Evolutionary conservation across 257 asterid genomes (phyloP).

Genomic region (Ligustrum vulgare): DNA sequence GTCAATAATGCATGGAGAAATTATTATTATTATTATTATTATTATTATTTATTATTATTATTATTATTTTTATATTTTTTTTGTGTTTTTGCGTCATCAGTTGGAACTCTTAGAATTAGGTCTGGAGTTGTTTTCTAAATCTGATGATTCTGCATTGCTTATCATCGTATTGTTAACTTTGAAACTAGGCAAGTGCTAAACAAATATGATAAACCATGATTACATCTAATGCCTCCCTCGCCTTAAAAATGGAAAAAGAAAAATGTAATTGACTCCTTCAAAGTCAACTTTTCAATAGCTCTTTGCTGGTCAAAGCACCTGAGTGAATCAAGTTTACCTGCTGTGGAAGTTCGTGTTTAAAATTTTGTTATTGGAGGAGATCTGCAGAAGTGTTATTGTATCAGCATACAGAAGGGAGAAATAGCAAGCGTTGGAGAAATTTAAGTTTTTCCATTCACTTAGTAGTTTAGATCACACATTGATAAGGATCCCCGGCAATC

Average conservation of each 20-base stretch:
- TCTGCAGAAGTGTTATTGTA: neutral
- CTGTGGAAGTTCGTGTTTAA: neutral
- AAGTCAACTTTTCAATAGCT: neutral
- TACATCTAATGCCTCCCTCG: neutral
- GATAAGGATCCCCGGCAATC: neutral
- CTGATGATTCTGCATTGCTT: conserved; percentile 5
- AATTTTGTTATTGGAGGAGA: neutral
- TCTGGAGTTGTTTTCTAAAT: conserved; percentile 3
- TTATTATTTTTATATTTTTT: no score
- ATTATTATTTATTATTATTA: no score
- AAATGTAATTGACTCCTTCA: neutral
- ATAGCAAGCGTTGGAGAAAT: neutral
- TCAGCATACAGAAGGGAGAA: neutral
- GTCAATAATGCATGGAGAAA: neutral
- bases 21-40: no score
- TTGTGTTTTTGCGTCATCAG: neutral
- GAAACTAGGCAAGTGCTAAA: conserved; percentile 4
- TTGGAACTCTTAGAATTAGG: neutral
- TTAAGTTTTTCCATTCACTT: neutral
- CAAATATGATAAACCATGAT: conserved; percentile 5
- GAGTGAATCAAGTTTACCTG: neutral
- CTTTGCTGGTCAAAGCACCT: neutral
- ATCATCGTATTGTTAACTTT: neutral
- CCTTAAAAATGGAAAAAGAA: neutral
- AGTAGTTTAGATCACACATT: neutral